Percentiles rank a stretch among this genome's conserved stretches.
phyloP scores from a whole-genome alignment of 2,329 filamentous ascomycete genomes.

The Arthroderma sp. region DNA sequence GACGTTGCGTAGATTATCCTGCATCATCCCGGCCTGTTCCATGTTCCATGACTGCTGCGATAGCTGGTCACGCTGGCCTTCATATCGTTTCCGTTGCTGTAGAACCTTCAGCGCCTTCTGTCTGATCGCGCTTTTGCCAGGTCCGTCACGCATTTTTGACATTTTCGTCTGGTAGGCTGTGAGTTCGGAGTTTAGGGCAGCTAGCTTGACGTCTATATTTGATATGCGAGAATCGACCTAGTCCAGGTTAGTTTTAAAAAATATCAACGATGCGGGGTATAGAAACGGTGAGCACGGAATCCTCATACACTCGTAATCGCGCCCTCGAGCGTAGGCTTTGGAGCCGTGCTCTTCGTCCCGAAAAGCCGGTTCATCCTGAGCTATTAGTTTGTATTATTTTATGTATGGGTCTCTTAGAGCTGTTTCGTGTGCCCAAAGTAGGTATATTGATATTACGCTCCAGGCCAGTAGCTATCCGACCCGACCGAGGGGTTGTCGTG shows the following conservation, averaged over 20 bases:
- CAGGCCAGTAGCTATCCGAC: not conserved
- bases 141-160: constrained; percentile 85
- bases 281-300: not conserved
- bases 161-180: constrained; percentile 78
- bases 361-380: constrained; percentile 84
- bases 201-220: constrained; percentile 86
- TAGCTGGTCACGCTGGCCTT: constrained; percentile 84
- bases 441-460: not conserved
- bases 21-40: constrained; percentile 97
- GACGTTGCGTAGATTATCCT: constrained; percentile 95
- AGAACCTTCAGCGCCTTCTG: constrained; percentile 90
- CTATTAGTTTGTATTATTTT: not conserved
- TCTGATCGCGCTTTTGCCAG: constrained; percentile 83
- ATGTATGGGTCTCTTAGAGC: not conserved
- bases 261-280: not conserved
- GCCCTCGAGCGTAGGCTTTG: constrained; percentile 75
- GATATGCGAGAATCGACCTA: constrained; percentile 70
- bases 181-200: constrained; percentile 82
- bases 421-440: no score
- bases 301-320: constrained; percentile 64
- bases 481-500: no score
- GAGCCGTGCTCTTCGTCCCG: constrained; percentile 70
- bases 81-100: constrained; percentile 87
- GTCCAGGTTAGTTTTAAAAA: not conserved
- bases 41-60: constrained; percentile 97